These are phyloP conservation scores for Curvularia sp. DNA, from an alignment of 2,329 filamentous ascomycete species.

Conservation along the genomic window DNA sequence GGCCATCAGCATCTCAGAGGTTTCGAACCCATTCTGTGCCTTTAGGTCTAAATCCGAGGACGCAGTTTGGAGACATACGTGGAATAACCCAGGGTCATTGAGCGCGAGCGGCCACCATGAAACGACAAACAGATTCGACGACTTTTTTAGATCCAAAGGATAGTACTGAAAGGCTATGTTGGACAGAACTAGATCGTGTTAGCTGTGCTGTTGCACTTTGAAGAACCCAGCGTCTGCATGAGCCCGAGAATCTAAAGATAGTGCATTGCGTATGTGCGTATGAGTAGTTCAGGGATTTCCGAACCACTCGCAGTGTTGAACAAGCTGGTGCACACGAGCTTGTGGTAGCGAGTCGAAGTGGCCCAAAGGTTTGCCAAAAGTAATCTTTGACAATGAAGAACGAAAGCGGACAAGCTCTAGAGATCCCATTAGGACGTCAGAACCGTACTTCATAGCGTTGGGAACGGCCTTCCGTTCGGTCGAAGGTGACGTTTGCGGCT, in stretches of 20 bases:
- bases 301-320: slow-evolving; percentile 60
- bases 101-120: slow-evolving; percentile 68
- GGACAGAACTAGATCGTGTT: slow-evolving; percentile 57
- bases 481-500: slow-evolving; percentile 51
- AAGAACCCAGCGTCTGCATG: not conserved
- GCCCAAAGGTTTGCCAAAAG: slow-evolving; percentile 49
- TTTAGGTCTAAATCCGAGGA: slow-evolving; percentile 63
- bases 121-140: slow-evolving; percentile 64
- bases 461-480: slow-evolving; percentile 30
- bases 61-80: slow-evolving; percentile 66
- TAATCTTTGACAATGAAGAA: not conserved
- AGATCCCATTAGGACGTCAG: not conserved
- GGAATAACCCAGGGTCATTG: slow-evolving; percentile 64
- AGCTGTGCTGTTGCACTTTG: not conserved
- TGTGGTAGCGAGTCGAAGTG: slow-evolving; percentile 64
- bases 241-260: not conserved
- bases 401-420: not conserved
- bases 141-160: slow-evolving; percentile 61
- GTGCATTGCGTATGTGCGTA: not conserved
- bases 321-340: slow-evolving; percentile 62
- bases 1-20: slow-evolving; percentile 64
- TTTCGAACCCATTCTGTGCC: slow-evolving; percentile 61
- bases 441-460: not conserved
- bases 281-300: not conserved
- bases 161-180: slow-evolving; percentile 69